phyloP scores from a whole-genome alignment of 2,329 filamentous ascomycete genomes.

The Fusarium anguioides region DNA sequence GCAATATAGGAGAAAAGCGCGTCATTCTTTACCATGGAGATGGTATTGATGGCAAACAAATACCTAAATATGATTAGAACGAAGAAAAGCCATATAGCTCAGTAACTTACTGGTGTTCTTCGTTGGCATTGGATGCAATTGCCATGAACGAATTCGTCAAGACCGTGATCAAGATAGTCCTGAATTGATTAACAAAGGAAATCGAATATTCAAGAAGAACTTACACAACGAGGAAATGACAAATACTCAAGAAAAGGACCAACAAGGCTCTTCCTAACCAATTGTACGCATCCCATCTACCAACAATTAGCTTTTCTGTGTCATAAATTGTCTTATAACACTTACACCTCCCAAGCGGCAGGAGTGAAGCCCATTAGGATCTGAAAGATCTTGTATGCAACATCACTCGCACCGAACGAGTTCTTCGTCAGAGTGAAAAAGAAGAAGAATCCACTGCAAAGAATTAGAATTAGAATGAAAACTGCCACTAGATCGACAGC shows the following conservation, averaged over 20 bases:
- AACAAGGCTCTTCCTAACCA: conserved; percentile 80
- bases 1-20: conserved; percentile 93
- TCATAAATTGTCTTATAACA: conserved; percentile 21
- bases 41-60: conserved; percentile 94
- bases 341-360: conserved; percentile 88
- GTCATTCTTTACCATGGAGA: conserved; percentile 99
- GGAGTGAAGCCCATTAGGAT: conserved; percentile 96
- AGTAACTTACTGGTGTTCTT: conserved; percentile 77
- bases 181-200: conserved; percentile 42
- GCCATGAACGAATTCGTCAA: conserved; percentile 96
- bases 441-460: conserved; percentile 94
- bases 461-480: conserved; percentile 83
- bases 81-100: accelerated
- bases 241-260: conserved; percentile 88
- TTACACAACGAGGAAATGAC: conserved; percentile 90
- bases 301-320: conserved; percentile 22
- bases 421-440: conserved; percentile 87
- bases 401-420: conserved; percentile 74
- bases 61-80: conserved; percentile 62
- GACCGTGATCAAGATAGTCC: conserved; percentile 93
- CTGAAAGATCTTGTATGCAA: conserved; percentile 94
- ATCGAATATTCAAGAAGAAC: conserved; percentile 36
- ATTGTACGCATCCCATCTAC: conserved; percentile 78
- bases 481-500: conserved; percentile 88
- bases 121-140: conserved; percentile 90